Percentiles rank a stretch among this genome's conserved stretches.
Evolutionary conservation across 495 filamentous ascomycete genomes (phyloP).

Genomic region (Neurospora tetraspora): DNA sequence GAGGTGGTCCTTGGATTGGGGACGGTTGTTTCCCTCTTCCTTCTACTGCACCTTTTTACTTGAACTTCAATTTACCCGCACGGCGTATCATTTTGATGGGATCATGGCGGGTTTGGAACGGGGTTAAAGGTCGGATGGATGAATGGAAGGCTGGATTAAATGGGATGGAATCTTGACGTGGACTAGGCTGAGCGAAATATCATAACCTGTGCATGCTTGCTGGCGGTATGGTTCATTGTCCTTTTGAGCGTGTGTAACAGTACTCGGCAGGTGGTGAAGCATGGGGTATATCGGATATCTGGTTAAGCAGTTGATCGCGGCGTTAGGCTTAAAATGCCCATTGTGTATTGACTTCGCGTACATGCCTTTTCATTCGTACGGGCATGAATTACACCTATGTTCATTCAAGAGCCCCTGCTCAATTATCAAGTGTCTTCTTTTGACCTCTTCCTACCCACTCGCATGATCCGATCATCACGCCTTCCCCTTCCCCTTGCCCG

Average conservation of each 20-base stretch:
- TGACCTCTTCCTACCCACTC: not conserved
- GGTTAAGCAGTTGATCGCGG: not conserved
- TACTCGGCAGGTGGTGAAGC: not conserved
- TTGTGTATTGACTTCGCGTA: not conserved
- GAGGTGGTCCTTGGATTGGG: not conserved
- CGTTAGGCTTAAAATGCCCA: not conserved
- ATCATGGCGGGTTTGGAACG: not conserved
- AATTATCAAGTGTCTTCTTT: not conserved
- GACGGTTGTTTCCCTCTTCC: not conserved
- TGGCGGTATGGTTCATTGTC: not conserved
- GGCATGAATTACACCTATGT: not conserved
- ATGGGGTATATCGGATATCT: not conserved
- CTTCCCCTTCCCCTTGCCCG: slow-evolving; percentile 19
- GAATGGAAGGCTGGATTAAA: not conserved
- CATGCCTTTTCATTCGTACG: not conserved
- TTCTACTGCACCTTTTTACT: not conserved
- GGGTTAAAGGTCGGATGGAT: not conserved
- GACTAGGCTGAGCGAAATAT: not conserved
- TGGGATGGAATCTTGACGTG: not conserved
- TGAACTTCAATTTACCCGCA: not conserved
- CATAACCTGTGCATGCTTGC: not conserved
- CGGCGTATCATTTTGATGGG: not conserved
- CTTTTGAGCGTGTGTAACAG: not conserved
- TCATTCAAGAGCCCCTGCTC: not conserved
- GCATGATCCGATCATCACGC: not conserved